Conservation (phyloP, 768 basidiomycete genomes). For the Tulasnella sp. region DNA sequence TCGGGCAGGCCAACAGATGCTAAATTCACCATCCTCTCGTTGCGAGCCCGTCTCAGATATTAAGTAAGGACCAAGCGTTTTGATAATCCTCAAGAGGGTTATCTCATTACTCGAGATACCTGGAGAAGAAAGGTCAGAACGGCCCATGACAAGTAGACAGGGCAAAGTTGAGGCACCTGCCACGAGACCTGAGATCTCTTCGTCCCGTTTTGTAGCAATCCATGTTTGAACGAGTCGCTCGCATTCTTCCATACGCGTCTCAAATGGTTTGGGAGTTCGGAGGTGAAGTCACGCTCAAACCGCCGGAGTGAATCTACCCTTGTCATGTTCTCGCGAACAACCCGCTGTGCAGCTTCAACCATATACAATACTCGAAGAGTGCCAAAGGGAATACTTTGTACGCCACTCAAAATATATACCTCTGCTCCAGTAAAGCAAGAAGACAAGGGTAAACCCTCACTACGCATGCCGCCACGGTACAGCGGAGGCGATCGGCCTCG, state of each 20-base stretch:
- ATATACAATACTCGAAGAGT: too few relatives aligned
- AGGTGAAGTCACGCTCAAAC: too few relatives aligned
- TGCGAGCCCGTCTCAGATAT: conserved; percentile 74
- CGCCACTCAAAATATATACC: too few relatives aligned
- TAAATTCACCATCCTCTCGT: conserved; percentile 64
- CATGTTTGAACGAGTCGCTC: conserved; percentile 57
- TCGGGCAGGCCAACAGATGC: conserved; percentile 7
- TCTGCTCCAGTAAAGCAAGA: too few relatives aligned
- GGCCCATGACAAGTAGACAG: neutral
- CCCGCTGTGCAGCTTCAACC: too few relatives aligned
- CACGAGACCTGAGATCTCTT: conserved; percentile 48
- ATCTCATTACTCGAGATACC: conserved; percentile 45
- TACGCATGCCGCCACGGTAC: too few relatives aligned
- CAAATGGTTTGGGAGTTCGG: too few relatives aligned
- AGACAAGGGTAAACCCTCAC: too few relatives aligned
- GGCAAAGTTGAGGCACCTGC: conserved; percentile 33
- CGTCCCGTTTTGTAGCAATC: conserved; percentile 53
- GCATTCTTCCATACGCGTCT: conserved; percentile 32
- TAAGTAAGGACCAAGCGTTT: conserved; percentile 76
- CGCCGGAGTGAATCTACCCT: too few relatives aligned
- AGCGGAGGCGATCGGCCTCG: too few relatives aligned
- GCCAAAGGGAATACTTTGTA: too few relatives aligned
- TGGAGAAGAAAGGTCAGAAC: conserved; percentile 20
- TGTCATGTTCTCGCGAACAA: too few relatives aligned
- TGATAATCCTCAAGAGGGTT: conserved; percentile 68